Evolutionary conservation across 73 alveolate species (phyloP).

Genomic region (Paramecium biaurelia): DNA sequence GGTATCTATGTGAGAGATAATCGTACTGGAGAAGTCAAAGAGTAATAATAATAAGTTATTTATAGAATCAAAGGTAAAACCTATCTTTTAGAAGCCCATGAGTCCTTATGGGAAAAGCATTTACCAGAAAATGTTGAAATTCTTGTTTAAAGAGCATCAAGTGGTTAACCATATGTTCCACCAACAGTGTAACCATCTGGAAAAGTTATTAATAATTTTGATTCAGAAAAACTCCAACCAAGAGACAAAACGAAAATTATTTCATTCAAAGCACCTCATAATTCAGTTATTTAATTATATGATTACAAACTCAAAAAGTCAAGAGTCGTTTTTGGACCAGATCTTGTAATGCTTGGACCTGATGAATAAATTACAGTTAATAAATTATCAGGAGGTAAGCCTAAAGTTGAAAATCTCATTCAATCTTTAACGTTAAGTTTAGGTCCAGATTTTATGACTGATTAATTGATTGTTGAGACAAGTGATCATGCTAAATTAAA

Average conservation of each 20-base stretch:
- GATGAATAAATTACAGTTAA: slow-evolving; percentile 79
- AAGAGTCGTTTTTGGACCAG: slow-evolving; percentile 85
- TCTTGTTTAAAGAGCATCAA: slow-evolving; percentile 54
- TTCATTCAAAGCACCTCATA: slow-evolving; percentile 80
- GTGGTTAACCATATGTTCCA: slow-evolving; percentile 64
- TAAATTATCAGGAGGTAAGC: slow-evolving; percentile 75
- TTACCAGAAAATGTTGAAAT: slow-evolving; percentile 68
- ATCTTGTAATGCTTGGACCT: slow-evolving; percentile 81
- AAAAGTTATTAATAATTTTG: slow-evolving; percentile 14
- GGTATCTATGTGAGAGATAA: slow-evolving; percentile 82
- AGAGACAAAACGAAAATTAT: slow-evolving; percentile 68
- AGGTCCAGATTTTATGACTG: slow-evolving; percentile 85
- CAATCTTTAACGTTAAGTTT: slow-evolving; percentile 63
- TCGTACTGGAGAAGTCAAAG: slow-evolving; percentile 78
- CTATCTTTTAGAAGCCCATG: slow-evolving; percentile 73
- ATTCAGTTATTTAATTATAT: slow-evolving; percentile 78
- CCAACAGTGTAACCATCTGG: slow-evolving; percentile 55
- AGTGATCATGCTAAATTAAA: slow-evolving; percentile 82
- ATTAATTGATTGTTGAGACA: slow-evolving; percentile 76
- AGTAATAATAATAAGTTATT: not conserved
- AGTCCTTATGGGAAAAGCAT: slow-evolving; percentile 71
- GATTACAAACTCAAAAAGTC: slow-evolving; percentile 69
- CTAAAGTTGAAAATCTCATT: slow-evolving; percentile 69
- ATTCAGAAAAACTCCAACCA: not conserved
- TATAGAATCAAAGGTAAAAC: slow-evolving; percentile 73